Evolutionary conservation across 768 basidiomycete species (phyloP).

Genomic region (Kondoa malvinella): DNA sequence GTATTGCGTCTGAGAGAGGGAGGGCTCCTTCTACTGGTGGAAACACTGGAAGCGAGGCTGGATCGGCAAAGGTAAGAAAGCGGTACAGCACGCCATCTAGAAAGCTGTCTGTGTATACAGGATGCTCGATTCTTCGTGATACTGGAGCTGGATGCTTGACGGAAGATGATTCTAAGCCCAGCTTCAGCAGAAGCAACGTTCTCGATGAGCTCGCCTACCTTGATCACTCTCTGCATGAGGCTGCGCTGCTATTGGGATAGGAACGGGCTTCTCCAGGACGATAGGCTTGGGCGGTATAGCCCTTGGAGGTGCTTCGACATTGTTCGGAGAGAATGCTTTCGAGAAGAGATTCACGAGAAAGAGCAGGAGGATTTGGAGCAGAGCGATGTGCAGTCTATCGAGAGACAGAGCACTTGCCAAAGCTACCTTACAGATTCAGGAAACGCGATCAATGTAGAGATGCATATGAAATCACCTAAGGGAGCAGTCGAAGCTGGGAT

Average conservation of each 20-base stretch:
- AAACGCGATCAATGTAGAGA: not conserved
- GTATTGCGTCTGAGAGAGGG: not conserved
- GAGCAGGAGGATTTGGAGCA: conserved; percentile 20
- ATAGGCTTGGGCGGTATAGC: conserved; percentile 1
- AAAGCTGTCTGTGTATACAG: conserved; percentile 13
- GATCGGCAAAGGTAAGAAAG: conserved; percentile 20
- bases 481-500: not conserved
- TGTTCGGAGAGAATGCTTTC: not conserved
- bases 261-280: not conserved
- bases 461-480: not conserved
- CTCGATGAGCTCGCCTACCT: too few species aligned
- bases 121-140: too few species aligned
- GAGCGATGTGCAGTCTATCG: conserved; percentile 20
- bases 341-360: conserved; percentile 8
- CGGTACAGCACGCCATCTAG: conserved; percentile 22
- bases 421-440: not conserved
- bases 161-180: not conserved
- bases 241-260: not conserved
- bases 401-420: conserved; percentile 3
- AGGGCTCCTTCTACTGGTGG: not conserved
- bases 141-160: too few species aligned
- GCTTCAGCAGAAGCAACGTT: too few species aligned
- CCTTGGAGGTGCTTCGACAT: not conserved
- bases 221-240: not conserved
- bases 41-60: conserved; percentile 14